A percentile compares a stretch with the other conserved stretches of the same genome.
These are phyloP conservation scores for Aphanomyces stellatus DNA, from an alignment of 352 stramenopile species.

Conservation along the genomic window DNA sequence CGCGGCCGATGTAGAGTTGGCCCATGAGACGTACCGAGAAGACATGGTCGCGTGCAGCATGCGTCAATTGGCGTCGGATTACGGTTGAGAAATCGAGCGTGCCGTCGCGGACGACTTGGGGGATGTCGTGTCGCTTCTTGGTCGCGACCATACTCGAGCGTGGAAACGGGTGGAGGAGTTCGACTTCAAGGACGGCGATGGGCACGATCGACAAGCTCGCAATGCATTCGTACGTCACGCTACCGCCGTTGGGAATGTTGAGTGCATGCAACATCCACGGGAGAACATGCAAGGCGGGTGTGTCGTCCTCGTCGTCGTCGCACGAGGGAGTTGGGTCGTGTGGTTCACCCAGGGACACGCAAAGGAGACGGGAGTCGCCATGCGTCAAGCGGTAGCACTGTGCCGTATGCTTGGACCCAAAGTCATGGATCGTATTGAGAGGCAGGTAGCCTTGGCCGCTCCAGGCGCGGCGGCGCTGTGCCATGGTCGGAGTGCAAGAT, in stretches of 20 bases:
- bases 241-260: conserved; percentile 11
- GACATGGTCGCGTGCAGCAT: not conserved
- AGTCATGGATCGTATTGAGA: not conserved
- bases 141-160: not conserved
- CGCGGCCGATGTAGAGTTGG: not conserved
- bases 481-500: not conserved
- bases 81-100: conserved; percentile 2
- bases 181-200: not conserved
- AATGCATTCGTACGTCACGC: not conserved
- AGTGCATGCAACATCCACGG: conserved; percentile 41
- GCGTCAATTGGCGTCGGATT: not conserved
- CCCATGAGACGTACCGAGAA: not conserved
- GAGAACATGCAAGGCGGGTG: conserved; percentile 33
- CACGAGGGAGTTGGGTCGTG: not conserved
- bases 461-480: not conserved
- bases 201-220: conserved; percentile 14
- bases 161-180: not conserved
- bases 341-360: not conserved
- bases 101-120: conserved; percentile 4
- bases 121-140: not conserved
- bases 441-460: conserved; percentile 8
- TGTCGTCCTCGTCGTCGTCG: conserved; percentile 20
- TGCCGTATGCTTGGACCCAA: not conserved
- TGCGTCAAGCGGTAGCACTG: not conserved
- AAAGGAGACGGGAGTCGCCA: not conserved